phyloP scores from a whole-genome alignment of 768 basidiomycete genomes.

The Sutorius australiensis region DNA sequence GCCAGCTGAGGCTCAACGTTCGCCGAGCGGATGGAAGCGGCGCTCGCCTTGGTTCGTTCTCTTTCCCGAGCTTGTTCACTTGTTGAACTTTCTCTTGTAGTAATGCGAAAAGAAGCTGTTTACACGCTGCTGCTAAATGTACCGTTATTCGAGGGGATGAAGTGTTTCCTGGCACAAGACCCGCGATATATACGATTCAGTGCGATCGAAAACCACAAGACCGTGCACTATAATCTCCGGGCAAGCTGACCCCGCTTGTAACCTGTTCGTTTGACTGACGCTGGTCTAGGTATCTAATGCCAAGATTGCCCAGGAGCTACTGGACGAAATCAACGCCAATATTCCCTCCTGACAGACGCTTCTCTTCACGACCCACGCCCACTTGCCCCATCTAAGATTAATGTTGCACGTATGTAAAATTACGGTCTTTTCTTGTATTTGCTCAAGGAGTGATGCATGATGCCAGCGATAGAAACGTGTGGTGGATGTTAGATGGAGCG shows the following conservation, averaged over 20 bases:
- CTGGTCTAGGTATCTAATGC: constrained; percentile 56
- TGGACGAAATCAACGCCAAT: constrained; percentile 49
- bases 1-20: constrained; percentile 68
- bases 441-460: constrained; percentile 23
- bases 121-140: constrained; percentile 71
- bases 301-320: constrained; percentile 66
- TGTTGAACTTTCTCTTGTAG: constrained; percentile 35
- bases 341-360: constrained; percentile 34
- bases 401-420: constrained; percentile 33
- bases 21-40: constrained; percentile 57
- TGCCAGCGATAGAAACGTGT: constrained; percentile 23
- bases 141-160: constrained; percentile 76
- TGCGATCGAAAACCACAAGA: constrained; percentile 56
- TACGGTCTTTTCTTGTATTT: constrained; percentile 27
- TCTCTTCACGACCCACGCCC: constrained; percentile 12
- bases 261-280: not conserved
- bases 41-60: constrained; percentile 57
- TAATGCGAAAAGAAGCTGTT: constrained; percentile 86
- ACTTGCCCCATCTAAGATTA: constrained; percentile 32
- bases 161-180: constrained; percentile 66
- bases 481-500: constrained; percentile 12
- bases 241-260: constrained; percentile 37
- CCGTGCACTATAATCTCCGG: constrained; percentile 72
- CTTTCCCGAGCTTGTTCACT: not conserved
- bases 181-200: constrained; percentile 78